These are phyloP conservation scores for Termitomyces sp. DNA, from an alignment of 768 basidiomycete genomes.

Conservation along the genomic window DNA sequence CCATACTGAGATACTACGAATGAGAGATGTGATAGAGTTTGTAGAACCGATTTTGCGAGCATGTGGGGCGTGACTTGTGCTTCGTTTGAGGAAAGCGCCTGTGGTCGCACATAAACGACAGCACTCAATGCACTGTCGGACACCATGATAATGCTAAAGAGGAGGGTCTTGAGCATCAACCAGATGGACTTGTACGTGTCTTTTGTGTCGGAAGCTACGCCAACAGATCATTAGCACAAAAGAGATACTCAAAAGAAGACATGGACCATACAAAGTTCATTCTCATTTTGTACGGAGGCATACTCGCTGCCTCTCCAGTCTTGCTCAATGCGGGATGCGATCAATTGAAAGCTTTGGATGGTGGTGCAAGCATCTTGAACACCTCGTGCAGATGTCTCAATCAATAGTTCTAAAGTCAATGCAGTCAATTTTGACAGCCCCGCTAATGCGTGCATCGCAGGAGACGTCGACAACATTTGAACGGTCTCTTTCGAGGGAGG, in stretches of 20 bases:
- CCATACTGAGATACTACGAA: constrained; percentile 82
- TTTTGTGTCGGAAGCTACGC: constrained; percentile 39
- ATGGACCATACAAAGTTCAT: constrained; percentile 26
- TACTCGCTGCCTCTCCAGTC: constrained; percentile 45
- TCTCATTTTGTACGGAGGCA: constrained; percentile 26
- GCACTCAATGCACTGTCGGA: constrained; percentile 57
- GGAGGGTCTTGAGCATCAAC: constrained; percentile 66
- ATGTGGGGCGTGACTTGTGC: constrained; percentile 17
- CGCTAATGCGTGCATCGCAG: constrained; percentile 32
- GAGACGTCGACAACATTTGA: constrained; percentile 28
- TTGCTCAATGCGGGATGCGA: constrained; percentile 41
- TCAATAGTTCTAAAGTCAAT: constrained; percentile 28
- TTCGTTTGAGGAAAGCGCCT: constrained; percentile 13
- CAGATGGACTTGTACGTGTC: constrained; percentile 52
- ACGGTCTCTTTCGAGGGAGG: constrained; percentile 34
- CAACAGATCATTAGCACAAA: neutral
- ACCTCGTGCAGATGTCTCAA: constrained; percentile 29
- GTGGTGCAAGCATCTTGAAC: constrained; percentile 23
- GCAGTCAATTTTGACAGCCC: constrained; percentile 38
- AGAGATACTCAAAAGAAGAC: neutral
- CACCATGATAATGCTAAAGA: constrained; percentile 74
- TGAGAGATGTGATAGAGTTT: constrained; percentile 61
- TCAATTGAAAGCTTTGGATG: constrained; percentile 27
- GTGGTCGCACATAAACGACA: constrained; percentile 48
- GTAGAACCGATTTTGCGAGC: constrained; percentile 53